A percentile compares a stretch with the other conserved stretches of the same genome.
Conservation (phyloP, 2,329 filamentous ascomycete species). For the Epichloe elymi region DNA sequence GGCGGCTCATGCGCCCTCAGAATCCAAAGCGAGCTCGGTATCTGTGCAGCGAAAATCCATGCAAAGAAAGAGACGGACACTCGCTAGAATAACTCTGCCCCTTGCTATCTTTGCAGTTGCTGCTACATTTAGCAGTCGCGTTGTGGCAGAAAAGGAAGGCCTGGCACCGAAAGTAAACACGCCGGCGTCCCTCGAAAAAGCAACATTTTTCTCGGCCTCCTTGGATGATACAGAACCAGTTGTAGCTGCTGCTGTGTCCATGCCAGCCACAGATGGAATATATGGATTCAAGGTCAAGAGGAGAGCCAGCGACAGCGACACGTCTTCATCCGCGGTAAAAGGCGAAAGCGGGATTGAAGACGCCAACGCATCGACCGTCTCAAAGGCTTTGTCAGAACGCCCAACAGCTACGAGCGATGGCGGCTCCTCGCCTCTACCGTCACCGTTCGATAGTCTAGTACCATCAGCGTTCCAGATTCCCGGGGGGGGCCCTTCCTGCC, state of each 20-base stretch:
- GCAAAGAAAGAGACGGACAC: background rate
- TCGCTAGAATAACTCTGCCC: background rate
- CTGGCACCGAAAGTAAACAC: background rate
- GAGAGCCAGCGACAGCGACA: background rate
- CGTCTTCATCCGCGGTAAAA: no score
- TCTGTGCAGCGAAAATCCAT: background rate
- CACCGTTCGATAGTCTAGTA: slow-evolving; percentile 53
- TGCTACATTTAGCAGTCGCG: background rate
- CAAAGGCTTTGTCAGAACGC: background rate
- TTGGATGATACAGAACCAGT: background rate
- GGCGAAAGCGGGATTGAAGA: background rate
- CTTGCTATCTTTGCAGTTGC: background rate
- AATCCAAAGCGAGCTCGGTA: background rate
- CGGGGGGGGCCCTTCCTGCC: slow-evolving; percentile 37
- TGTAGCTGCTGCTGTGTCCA: background rate
- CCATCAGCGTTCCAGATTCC: slow-evolving; percentile 46
- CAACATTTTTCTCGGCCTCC: background rate
- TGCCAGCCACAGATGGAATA: background rate
- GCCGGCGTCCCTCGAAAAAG: background rate
- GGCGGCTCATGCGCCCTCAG: background rate
- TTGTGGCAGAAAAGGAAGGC: background rate
- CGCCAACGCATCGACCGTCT: background rate
- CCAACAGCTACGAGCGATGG: background rate
- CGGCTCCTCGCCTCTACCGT: slow-evolving; percentile 34
- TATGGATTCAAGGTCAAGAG: background rate